Evolutionary conservation across 2,329 filamentous ascomycete genomes (phyloP), one percentile per base, ranked within the genome.

Genomic region (Seiridium cupressi): DNA sequence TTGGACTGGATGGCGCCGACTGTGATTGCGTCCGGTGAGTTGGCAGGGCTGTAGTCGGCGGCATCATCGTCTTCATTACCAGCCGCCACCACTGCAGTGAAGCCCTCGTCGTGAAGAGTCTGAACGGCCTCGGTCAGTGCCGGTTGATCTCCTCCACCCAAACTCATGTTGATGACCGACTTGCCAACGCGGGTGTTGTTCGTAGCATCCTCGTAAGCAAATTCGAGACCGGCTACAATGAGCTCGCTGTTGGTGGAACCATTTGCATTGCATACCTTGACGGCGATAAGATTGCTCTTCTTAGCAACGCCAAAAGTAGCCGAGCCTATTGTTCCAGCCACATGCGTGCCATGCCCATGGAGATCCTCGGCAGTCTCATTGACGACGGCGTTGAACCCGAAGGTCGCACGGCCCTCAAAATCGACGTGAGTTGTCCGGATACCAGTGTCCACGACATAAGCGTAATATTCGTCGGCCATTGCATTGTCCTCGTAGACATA

Each of bases 401-500:
- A n/a, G 54, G 31, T 61, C 5, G 75, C 77, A 4, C 76, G 72
- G 2, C 72, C 71, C 40, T 70, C 71, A 48, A 78, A 78, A 35
- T 77, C 70, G 8, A 58, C 40, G 67, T 84, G 82, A 10, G 64
- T 58, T 46, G 69, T 72, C 31, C 72, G 70, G 49, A 84, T 76
- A 42, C 82, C 81, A 0, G 77, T 81, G 69, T 85, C 82, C 58
- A 84, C 70, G 44, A 85, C 67, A 65, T 84, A 84, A 51, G 76
- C 73, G 61, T 73, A 82, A 59, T 44, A 44, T n/a, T n/a, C 40
- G 3, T 44, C 40, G 40, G 18, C 18, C 18, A 26, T 26, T 26
- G 18, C 18, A 26, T 26, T 26, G 18, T 26, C 18, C 18, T 26
- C 18, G 18, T 26, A 26, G 18, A 26, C 18, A 26, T 26, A 26